Evolutionary conservation across 495 filamentous ascomycete species (phyloP).

Genomic region (Neurospora terricola): DNA sequence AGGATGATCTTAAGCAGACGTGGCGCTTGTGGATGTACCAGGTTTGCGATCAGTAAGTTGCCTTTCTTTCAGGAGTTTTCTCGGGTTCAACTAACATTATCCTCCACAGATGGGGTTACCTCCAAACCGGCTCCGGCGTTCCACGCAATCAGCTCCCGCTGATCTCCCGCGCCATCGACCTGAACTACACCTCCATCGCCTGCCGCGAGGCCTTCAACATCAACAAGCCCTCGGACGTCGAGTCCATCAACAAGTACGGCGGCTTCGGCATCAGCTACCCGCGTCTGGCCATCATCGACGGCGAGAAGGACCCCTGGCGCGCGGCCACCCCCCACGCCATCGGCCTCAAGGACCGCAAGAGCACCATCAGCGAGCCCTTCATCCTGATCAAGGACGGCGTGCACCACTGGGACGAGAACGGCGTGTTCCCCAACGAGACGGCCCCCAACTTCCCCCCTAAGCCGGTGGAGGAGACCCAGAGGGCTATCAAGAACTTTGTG

Average conservation of each 20-base stretch:
- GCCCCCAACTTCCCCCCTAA: constrained; percentile 41
- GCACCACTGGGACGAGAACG: constrained; percentile 69
- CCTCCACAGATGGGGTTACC: constrained; percentile 56
- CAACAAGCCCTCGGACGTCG: constrained; percentile 41
- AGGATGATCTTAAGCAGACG: constrained; percentile 36
- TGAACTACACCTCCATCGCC: constrained; percentile 41
- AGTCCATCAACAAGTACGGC: constrained; percentile 57
- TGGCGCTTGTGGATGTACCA: constrained; percentile 55
- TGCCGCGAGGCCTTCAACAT: constrained; percentile 58
- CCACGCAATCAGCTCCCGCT: constrained; percentile 49
- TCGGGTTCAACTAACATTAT: not conserved
- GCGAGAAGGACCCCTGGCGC: constrained; percentile 61
- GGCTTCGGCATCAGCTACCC: constrained; percentile 55
- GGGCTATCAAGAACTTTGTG: constrained; percentile 48
- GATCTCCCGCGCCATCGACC: constrained; percentile 51
- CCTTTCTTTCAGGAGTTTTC: not conserved
- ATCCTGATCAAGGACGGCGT: constrained; percentile 52
- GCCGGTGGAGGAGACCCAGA: constrained; percentile 44
- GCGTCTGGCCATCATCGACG: constrained; percentile 58
- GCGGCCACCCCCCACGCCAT: constrained; percentile 53
- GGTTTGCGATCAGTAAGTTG: constrained; percentile 34
- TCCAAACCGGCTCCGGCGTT: constrained; percentile 54
- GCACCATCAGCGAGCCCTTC: constrained; percentile 50
- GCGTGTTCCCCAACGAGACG: constrained; percentile 51
- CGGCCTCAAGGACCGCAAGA: constrained; percentile 33